phyloP scores from a whole-genome alignment of 208 protist genomes.

The Trypanosoma congolense region DNA sequence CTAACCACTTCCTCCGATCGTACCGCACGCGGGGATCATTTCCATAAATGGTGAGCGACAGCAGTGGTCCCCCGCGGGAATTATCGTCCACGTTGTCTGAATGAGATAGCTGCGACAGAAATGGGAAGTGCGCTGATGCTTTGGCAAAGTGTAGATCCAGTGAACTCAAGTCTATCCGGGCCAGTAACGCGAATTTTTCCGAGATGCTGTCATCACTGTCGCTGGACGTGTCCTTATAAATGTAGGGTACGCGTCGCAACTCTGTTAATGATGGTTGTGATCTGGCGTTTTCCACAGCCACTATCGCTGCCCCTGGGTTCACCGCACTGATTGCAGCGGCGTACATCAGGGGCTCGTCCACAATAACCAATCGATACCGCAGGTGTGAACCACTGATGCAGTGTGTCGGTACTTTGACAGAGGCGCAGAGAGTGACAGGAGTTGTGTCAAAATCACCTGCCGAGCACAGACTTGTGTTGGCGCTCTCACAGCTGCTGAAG shows the following conservation, averaged over 20 bases:
- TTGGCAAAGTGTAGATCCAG: constrained; percentile 33
- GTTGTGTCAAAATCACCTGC: not conserved
- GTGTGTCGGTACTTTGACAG: not conserved
- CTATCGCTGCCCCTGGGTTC: constrained; percentile 27
- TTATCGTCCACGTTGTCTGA: not conserved
- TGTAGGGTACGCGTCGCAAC: not conserved
- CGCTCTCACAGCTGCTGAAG: constrained; percentile 1
- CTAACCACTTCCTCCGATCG: constrained; percentile 37
- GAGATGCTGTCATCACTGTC: not conserved
- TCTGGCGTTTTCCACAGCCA: constrained; percentile 42
- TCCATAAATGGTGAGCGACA: constrained; percentile 61
- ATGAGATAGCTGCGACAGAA: constrained; percentile 35
- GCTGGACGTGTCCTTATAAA: constrained; percentile 1
- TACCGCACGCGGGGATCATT: constrained; percentile 41
- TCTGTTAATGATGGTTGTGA: constrained; percentile 13
- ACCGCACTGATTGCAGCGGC: constrained; percentile 4
- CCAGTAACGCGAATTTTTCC: constrained; percentile 4
- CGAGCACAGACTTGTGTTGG: not conserved
- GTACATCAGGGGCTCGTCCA: constrained; percentile 15
- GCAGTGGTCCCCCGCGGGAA: constrained; percentile 28
- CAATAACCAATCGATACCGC: constrained; percentile 19
- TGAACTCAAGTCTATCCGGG: constrained; percentile 7
- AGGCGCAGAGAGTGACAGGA: not conserved
- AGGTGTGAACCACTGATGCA: not conserved
- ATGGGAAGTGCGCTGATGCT: constrained; percentile 43